These are phyloP conservation scores for Vaccinium corymbosum DNA, from an alignment of 148 eudicot genomes.

Conservation along the genomic window DNA sequence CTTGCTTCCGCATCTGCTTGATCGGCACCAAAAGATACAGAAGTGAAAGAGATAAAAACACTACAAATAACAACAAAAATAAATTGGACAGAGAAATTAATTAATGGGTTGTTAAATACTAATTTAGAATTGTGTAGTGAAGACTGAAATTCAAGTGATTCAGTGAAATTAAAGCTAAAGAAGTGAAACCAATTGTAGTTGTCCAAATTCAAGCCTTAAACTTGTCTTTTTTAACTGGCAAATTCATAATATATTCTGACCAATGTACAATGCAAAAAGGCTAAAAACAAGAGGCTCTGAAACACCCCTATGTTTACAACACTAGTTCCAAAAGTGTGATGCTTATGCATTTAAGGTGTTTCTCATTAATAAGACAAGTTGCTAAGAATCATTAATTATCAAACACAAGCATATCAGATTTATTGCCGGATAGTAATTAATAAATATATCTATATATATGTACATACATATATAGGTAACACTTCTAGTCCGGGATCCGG, in stretches of 20 bases:
- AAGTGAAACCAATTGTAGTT: background rate
- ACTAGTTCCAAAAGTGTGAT: too few species aligned
- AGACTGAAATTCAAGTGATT: background rate
- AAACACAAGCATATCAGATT: background rate
- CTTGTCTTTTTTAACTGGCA: too few species aligned
- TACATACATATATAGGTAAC: too few species aligned
- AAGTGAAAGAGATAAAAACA: background rate
- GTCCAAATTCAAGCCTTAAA: background rate
- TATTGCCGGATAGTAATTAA: too few species aligned
- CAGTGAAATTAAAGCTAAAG: background rate
- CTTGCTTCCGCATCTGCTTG: background rate
- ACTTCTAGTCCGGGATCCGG: too few species aligned
- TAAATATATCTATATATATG: too few species aligned
- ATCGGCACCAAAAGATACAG: background rate
- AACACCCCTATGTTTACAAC: too few species aligned
- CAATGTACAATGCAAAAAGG: too few species aligned
- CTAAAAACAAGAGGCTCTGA: too few species aligned
- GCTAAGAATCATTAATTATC: background rate
- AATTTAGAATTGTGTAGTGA: background rate
- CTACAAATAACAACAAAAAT: background rate
- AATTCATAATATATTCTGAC: too few species aligned
- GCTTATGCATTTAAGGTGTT: background rate
- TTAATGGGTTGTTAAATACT: background rate
- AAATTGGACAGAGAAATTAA: background rate
- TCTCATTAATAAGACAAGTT: background rate